Conservation (phyloP, 495 filamentous ascomycete species). For the Podospora pseudoanserina region DNA sequence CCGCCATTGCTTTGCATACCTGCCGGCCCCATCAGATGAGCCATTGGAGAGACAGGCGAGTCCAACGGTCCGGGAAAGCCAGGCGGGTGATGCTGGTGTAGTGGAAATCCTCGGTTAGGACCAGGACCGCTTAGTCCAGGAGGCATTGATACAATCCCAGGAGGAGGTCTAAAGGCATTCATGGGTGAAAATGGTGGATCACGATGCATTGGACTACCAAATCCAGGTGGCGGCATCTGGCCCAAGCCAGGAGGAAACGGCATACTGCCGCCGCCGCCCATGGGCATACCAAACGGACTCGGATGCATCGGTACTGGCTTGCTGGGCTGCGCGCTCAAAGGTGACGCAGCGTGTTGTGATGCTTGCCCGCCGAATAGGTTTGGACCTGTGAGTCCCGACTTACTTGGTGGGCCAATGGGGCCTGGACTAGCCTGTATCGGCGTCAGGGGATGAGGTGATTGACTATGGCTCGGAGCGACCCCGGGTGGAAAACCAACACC, state of each 20-base stretch:
- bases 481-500: slow-evolving; percentile 49
- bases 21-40: slow-evolving; percentile 26
- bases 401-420: slow-evolving; percentile 46
- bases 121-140: slow-evolving; percentile 57
- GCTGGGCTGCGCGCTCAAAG: slow-evolving; percentile 16
- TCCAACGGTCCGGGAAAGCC: slow-evolving; percentile 52
- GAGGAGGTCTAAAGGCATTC: slow-evolving; percentile 32
- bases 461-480: slow-evolving; percentile 57
- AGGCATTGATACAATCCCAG: slow-evolving; percentile 51
- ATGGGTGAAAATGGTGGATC: slow-evolving; percentile 44
- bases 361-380: slow-evolving; percentile 16
- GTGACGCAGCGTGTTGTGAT: slow-evolving; percentile 25
- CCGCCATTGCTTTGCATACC: slow-evolving; percentile 33
- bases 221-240: slow-evolving; percentile 39
- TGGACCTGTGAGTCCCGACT: slow-evolving; percentile 26
- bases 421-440: slow-evolving; percentile 56
- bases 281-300: slow-evolving; percentile 36
- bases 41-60: slow-evolving; percentile 36
- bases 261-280: slow-evolving; percentile 24
- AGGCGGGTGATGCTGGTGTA: slow-evolving; percentile 47
- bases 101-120: slow-evolving; percentile 62
- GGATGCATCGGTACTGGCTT: slow-evolving; percentile 40
- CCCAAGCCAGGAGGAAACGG: slow-evolving; percentile 36
- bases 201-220: slow-evolving; percentile 34
- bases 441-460: slow-evolving; percentile 59